Evolutionary conservation across 1,284 basidiomycete genomes (phyloP).

Genomic region (Phaffia rhodozyma): DNA sequence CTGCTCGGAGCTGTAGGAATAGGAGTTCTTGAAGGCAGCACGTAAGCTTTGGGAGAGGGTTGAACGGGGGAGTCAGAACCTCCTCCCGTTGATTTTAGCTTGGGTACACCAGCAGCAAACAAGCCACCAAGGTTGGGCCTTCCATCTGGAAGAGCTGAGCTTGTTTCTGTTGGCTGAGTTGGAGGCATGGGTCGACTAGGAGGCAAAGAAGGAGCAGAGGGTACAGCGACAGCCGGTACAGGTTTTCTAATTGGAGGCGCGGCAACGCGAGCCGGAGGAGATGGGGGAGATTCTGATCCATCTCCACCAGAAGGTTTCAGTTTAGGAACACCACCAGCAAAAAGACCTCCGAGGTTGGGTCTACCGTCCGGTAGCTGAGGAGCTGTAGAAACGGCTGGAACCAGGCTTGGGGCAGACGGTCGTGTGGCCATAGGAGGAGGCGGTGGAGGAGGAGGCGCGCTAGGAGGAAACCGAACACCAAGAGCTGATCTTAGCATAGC

Average conservation of each 20-base stretch:
- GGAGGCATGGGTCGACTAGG: not conserved
- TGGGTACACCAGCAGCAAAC: conserved; percentile 56
- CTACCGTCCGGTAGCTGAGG: conserved; percentile 18
- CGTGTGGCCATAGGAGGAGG: conserved; percentile 12
- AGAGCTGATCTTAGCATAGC: too few species aligned
- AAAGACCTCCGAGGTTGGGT: conserved; percentile 34
- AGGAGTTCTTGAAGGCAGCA: conserved; percentile 26
- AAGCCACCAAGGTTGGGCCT: conserved; percentile 29
- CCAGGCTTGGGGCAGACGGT: conserved; percentile 16
- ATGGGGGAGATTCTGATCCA: conserved; percentile 20
- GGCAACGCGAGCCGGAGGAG: conserved; percentile 21
- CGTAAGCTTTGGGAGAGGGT: conserved; percentile 22
- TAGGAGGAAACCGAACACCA: conserved; percentile 17
- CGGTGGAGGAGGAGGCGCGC: conserved; percentile 19
- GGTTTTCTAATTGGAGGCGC: conserved; percentile 15
- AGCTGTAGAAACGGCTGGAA: conserved; percentile 28
- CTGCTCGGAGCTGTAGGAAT: conserved; percentile 19
- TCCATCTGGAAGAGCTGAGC: conserved; percentile 26
- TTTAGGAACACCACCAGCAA: conserved; percentile 55
- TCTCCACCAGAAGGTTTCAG: conserved; percentile 31
- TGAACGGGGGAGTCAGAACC: conserved; percentile 17
- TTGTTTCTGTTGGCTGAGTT: conserved; percentile 21
- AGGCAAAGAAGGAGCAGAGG: conserved; percentile 17
- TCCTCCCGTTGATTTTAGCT: conserved; percentile 34
- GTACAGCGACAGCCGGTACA: conserved; percentile 9